Evolutionary conservation across 2,329 filamentous ascomycete species (phyloP), one percentile per base, ranked within the genome.

Genomic region (Amesomyces nigricolor): DNA sequence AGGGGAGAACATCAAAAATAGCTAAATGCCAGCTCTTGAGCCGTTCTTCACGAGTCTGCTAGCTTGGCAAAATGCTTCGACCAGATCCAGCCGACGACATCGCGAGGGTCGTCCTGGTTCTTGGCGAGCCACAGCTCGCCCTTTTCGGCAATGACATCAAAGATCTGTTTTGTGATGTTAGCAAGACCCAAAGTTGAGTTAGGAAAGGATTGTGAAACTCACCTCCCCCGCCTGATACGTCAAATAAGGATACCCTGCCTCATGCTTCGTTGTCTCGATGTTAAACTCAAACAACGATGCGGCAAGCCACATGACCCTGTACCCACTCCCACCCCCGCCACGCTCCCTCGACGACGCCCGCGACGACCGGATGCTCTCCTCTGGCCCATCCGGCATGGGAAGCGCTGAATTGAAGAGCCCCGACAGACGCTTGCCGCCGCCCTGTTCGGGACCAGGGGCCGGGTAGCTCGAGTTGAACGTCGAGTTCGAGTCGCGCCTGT

Each of bases 221-320:
- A 73, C 85, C 77, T 99, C 94, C 62, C 94, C 94, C 51, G 91
- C 89, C 63, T 92, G 89, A 72, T 99, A 99, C 44, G 91, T 94
- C 58, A 99, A 76, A 69, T 99, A 99, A 17, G 92, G 91, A 71
- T 96, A 97, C 22, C 94, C 94, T 58, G 88, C 92, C 73, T 97
- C 94, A 56, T 89, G 85, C 64, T 95, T 89, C 26, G 91, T 88
- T 22, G 88, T 89, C 67, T 92, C 89, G 67, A 97, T 97, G 66
- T 96, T 95, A 74, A 97, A 99, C 70, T 97, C 91, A 68, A 96
- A 97, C 32, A 97, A 80, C 64, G 89, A 95, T 17, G 92, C 94
- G 13, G 91, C 94, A 16, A 96, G 78, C 78, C 95, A 99, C 45
- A 97, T 75, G 7, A 96, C 83, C 54, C 86, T 87, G 61, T 86